Percentiles rank a stretch among this genome's conserved stretches.
Evolutionary conservation across 176 grass and related monocot genomes (phyloP).

Genomic region (Elaeis guineensis): DNA sequence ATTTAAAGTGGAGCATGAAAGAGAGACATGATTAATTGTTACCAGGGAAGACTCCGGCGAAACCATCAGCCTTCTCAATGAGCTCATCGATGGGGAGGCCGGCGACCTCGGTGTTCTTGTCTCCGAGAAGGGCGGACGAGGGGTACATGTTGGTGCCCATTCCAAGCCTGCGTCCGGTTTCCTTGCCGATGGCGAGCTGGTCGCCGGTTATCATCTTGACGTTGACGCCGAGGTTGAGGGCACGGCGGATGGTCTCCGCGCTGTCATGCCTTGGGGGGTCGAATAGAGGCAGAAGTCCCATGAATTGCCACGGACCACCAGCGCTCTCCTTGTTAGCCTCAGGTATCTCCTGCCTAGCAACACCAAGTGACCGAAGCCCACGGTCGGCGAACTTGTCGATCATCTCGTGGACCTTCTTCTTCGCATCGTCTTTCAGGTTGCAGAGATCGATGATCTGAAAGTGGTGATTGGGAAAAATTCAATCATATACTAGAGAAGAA

Average conservation of each 20-base stretch:
- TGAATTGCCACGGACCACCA: constrained; percentile 67
- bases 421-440: constrained; percentile 49
- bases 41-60: constrained; percentile 81
- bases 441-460: constrained; percentile 78
- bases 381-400: constrained; percentile 87
- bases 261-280: constrained; percentile 92
- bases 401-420: constrained; percentile 52
- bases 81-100: constrained; percentile 69
- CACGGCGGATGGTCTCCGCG: constrained; percentile 79
- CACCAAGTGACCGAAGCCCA: constrained; percentile 63
- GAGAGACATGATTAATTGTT: not conserved
- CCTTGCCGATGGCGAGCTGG: constrained; percentile 93
- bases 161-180: constrained; percentile 66
- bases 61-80: constrained; percentile 95
- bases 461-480: too few species aligned
- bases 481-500: too few species aligned
- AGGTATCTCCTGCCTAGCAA: constrained; percentile 69
- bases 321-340: constrained; percentile 62
- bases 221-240: constrained; percentile 76
- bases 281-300: constrained; percentile 74
- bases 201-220: constrained; percentile 99
- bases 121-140: constrained; percentile 66
- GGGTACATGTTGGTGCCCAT: constrained; percentile 99
- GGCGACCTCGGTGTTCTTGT: constrained; percentile 41
- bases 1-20: too few species aligned